Conservation (phyloP, 805 yeast genomes). For the Naumovozyma castellii region DNA sequence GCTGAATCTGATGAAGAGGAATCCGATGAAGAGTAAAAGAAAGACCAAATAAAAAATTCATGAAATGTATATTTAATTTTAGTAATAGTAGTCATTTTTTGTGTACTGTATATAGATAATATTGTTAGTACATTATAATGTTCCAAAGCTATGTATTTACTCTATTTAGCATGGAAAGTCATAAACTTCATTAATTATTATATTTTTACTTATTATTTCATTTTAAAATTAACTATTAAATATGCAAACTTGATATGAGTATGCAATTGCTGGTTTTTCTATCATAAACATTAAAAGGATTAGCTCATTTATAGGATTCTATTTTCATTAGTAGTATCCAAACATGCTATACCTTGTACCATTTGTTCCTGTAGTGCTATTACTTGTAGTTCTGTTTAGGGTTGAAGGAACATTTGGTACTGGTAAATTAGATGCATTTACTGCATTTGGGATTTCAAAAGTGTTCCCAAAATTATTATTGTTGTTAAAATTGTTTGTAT, state of each 20-base stretch:
- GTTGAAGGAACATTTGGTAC: neutral
- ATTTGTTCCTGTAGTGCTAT: neutral
- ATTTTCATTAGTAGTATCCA: too few relatives aligned
- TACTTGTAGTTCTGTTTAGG: neutral
- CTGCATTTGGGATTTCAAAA: neutral
- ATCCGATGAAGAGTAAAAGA: slow-evolving; percentile 20
- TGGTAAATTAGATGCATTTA: neutral
- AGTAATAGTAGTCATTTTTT: neutral
- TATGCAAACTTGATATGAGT: too few relatives aligned
- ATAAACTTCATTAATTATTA: neutral
- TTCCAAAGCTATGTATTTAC: too few relatives aligned
- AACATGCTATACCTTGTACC: too few relatives aligned
- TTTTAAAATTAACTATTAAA: neutral
- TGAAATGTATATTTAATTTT: neutral
- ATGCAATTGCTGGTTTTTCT: slow-evolving; percentile 1
- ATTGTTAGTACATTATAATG: neutral
- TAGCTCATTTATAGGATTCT: too few relatives aligned
- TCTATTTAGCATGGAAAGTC: too few relatives aligned
- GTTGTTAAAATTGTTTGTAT: too few relatives aligned
- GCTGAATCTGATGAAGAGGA: slow-evolving; percentile 78
- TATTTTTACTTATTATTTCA: too few relatives aligned
- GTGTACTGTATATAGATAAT: neutral
- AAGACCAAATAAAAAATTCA: neutral
- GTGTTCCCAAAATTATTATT: too few relatives aligned
- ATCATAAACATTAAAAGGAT: too few relatives aligned